phyloP scores from a whole-genome alignment of 495 filamentous ascomycete species.

The Aspergillus steynii region DNA sequence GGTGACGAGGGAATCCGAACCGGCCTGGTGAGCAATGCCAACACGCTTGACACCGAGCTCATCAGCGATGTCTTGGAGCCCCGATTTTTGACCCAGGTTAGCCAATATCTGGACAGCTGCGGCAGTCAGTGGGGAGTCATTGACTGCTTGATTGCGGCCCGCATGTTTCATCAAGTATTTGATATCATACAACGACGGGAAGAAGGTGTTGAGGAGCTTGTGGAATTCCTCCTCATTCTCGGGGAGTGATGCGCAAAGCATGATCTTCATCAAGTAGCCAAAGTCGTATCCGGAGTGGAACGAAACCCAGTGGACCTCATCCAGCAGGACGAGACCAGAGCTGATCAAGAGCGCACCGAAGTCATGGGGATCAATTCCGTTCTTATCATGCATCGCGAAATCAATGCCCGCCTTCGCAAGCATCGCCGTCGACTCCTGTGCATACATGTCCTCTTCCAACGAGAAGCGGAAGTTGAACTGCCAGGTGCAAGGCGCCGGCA shows the following conservation, averaged over 20 bases:
- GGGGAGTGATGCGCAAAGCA: conserved; percentile 75
- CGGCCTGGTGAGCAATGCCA: conserved; percentile 85
- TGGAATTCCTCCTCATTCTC: conserved; percentile 87
- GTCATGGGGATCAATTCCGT: conserved; percentile 87
- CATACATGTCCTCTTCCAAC: conserved; percentile 93
- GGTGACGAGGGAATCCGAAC: conserved; percentile 87
- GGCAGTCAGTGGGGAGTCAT: conserved; percentile 58
- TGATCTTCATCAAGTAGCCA: conserved; percentile 91
- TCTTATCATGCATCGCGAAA: conserved; percentile 74
- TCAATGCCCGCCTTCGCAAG: conserved; percentile 85
- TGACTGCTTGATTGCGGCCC: conserved; percentile 62
- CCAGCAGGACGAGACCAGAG: conserved; percentile 85
- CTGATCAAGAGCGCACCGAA: conserved; percentile 88
- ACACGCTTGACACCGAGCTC: conserved; percentile 84
- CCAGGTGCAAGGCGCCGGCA: conserved; percentile 85
- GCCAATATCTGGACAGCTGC: conserved; percentile 67
- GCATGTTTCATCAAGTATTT: conserved; percentile 95
- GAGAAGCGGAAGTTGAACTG: conserved; percentile 99
- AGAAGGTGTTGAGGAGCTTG: conserved; percentile 80
- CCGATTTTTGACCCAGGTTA: conserved; percentile 80
- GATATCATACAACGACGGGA: conserved; percentile 90
- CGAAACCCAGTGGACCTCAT: conserved; percentile 91
- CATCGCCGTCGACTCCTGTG: conserved; percentile 86
- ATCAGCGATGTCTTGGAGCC: conserved; percentile 90
- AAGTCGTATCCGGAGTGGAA: conserved; percentile 99